Evolutionary conservation across 2,329 filamentous ascomycete genomes (phyloP).

Genomic region (Phyllosticta citrichinensis): DNA sequence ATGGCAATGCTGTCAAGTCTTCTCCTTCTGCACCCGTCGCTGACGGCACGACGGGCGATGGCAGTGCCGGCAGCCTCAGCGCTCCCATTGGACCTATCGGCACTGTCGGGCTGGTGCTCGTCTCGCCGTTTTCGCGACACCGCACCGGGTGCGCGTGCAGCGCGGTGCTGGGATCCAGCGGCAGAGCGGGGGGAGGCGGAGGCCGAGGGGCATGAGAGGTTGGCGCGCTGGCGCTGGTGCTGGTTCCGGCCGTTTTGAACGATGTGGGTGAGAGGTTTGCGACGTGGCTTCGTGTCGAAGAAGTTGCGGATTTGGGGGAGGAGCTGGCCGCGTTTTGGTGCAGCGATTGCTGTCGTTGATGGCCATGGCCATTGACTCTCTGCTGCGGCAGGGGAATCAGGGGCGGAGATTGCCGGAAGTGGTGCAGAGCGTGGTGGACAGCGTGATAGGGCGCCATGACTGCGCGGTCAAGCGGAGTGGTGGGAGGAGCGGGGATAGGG

Average conservation of each 20-base stretch:
- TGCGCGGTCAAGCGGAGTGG: constrained; percentile 17
- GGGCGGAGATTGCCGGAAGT: constrained; percentile 12
- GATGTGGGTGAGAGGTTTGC: not conserved
- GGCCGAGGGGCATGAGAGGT: not conserved
- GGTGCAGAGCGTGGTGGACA: constrained; percentile 23
- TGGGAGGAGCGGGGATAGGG: constrained; percentile 19
- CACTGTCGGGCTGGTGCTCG: not conserved
- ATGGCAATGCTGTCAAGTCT: not conserved
- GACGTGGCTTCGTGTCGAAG: not conserved
- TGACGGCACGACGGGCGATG: not conserved
- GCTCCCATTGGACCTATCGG: not conserved
- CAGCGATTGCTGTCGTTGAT: not conserved
- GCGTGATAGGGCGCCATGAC: constrained; percentile 19
- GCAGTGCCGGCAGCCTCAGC: not conserved
- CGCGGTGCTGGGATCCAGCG: not conserved
- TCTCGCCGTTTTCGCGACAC: not conserved
- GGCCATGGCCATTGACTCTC: not conserved
- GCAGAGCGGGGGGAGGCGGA: not conserved
- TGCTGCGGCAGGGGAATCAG: not conserved
- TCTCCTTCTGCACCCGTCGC: too few species aligned
- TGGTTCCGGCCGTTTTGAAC: not conserved
- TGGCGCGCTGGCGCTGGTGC: not conserved
- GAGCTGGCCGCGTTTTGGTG: not conserved
- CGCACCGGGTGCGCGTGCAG: not conserved
- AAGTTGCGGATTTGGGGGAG: not conserved